phyloP scores from a whole-genome alignment of 2,329 filamentous ascomycete species.

The Fusarium fracticaudum region DNA sequence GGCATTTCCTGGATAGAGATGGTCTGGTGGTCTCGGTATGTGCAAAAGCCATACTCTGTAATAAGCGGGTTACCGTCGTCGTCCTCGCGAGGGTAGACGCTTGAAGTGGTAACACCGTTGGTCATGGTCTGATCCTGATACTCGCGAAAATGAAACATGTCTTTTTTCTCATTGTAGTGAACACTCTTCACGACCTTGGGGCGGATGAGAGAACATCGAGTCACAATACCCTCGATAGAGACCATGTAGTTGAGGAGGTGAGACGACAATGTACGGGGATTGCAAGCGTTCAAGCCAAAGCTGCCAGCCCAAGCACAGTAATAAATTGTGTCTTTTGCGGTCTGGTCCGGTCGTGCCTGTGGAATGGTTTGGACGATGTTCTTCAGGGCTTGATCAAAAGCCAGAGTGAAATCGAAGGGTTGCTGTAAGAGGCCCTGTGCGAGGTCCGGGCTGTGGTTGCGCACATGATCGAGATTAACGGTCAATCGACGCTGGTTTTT shows the following conservation, averaged over 20 bases:
- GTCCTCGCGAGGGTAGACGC: constrained; percentile 93
- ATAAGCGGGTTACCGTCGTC: constrained; percentile 90
- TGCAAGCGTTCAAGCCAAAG: constrained; percentile 94
- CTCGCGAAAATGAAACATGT: constrained; percentile 87
- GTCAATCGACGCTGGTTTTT: constrained; percentile 71
- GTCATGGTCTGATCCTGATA: constrained; percentile 99
- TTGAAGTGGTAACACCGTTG: constrained; percentile 86
- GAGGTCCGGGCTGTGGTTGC: constrained; percentile 85
- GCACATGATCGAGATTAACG: constrained; percentile 89
- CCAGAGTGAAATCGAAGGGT: constrained; percentile 88
- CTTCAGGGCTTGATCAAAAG: constrained; percentile 91
- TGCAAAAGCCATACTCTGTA: constrained; percentile 96
- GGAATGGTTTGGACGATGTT: constrained; percentile 85
- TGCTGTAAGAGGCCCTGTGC: constrained; percentile 80
- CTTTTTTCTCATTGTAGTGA: constrained; percentile 89
- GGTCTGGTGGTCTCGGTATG: constrained; percentile 95
- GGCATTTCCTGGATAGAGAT: constrained; percentile 99
- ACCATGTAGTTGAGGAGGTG: constrained; percentile 95
- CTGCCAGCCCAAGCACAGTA: constrained; percentile 98
- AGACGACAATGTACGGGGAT: constrained; percentile 90
- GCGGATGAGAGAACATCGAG: constrained; percentile 91
- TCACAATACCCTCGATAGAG: constrained; percentile 96
- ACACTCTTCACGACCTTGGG: constrained; percentile 99
- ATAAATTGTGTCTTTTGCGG: constrained; percentile 81
- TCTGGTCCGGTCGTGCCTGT: constrained; percentile 79